Percentiles rank a stretch among this genome's conserved stretches.
Evolutionary conservation across 2,329 filamentous ascomycete genomes (phyloP).

Genomic region (Phialophora tarda): DNA sequence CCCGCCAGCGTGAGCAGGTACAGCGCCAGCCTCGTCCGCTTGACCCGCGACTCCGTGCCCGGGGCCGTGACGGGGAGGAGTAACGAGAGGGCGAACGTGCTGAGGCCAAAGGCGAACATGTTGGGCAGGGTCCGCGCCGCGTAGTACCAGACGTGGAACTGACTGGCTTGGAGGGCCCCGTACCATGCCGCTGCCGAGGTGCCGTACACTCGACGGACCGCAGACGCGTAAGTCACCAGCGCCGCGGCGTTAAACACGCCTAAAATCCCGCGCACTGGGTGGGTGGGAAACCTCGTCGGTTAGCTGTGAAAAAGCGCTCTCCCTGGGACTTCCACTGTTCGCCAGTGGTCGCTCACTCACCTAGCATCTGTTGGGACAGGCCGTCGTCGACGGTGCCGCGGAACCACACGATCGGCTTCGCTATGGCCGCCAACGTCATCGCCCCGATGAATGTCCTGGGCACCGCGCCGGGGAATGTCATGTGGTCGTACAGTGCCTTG

Average conservation of each 20-base stretch:
- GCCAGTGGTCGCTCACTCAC: slow-evolving; percentile 46
- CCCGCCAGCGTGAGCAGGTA: slow-evolving; percentile 79
- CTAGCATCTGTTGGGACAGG: slow-evolving; percentile 62
- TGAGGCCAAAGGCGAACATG: slow-evolving; percentile 90
- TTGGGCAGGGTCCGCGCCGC: slow-evolving; percentile 90
- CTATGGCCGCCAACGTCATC: slow-evolving; percentile 73
- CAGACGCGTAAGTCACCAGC: slow-evolving; percentile 68
- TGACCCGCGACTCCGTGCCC: slow-evolving; percentile 42
- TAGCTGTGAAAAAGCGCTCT: not conserved
- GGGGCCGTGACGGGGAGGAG: slow-evolving; percentile 54
- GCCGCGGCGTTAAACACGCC: slow-evolving; percentile 75
- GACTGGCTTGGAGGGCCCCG: slow-evolving; percentile 73
- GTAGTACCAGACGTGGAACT: slow-evolving; percentile 95
- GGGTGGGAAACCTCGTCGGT: not conserved
- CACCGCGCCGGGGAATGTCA: slow-evolving; percentile 86
- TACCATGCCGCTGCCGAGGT: slow-evolving; percentile 76
- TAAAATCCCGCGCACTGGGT: slow-evolving; percentile 72
- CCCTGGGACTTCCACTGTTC: not conserved
- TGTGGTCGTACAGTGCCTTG: slow-evolving; percentile 78
- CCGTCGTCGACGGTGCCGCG: slow-evolving; percentile 52
- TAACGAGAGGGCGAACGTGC: slow-evolving; percentile 55
- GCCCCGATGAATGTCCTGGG: slow-evolving; percentile 89
- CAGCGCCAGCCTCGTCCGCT: slow-evolving; percentile 68
- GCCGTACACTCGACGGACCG: slow-evolving; percentile 72
- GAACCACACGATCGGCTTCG: slow-evolving; percentile 68